A percentile compares a stretch with the other conserved stretches of the same genome.
Evolutionary conservation across 2,329 filamentous ascomycete species (phyloP).

Genomic region (Aspergillus texensis): DNA sequence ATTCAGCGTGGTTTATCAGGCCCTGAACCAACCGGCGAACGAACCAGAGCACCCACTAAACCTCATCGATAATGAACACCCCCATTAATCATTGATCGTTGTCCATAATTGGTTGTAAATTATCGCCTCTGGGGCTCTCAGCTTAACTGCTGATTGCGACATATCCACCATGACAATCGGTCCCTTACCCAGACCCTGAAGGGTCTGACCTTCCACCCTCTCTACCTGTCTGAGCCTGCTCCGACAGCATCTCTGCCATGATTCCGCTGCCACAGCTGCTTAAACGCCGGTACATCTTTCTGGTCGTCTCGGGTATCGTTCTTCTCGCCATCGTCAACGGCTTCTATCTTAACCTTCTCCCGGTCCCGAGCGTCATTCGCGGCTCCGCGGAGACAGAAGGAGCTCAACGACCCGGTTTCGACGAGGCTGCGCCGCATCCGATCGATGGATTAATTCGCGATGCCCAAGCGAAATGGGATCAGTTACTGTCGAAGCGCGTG

Average conservation of each 20-base stretch:
- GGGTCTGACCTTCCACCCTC: not conserved
- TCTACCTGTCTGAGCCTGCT: not conserved
- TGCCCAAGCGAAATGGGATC: not conserved
- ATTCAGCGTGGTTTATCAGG: not conserved
- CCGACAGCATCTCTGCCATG: not conserved
- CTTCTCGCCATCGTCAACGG: constrained; percentile 16
- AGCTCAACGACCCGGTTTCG: not conserved
- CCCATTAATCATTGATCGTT: not conserved
- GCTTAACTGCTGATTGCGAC: not conserved
- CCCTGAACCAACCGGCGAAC: not conserved
- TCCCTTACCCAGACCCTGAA: not conserved
- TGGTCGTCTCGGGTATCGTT: not conserved
- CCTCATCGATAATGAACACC: not conserved
- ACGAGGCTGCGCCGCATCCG: constrained; percentile 22
- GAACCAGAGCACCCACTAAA: not conserved
- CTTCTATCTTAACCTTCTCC: not conserved
- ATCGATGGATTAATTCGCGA: constrained; percentile 16
- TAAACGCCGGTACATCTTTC: not conserved
- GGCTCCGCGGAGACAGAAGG: not conserved
- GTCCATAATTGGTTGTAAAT: not conserved
- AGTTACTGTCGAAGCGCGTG: not conserved
- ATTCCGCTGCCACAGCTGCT: not conserved
- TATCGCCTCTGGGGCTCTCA: not conserved
- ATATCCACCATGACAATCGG: not conserved
- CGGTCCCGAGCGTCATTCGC: not conserved